A percentile compares a stretch with the other conserved stretches of the same genome.
These are phyloP conservation scores for Cymbopogon flexuosus DNA, from an alignment of 202 grass and related monocot genomes.

Conservation along the genomic window DNA sequence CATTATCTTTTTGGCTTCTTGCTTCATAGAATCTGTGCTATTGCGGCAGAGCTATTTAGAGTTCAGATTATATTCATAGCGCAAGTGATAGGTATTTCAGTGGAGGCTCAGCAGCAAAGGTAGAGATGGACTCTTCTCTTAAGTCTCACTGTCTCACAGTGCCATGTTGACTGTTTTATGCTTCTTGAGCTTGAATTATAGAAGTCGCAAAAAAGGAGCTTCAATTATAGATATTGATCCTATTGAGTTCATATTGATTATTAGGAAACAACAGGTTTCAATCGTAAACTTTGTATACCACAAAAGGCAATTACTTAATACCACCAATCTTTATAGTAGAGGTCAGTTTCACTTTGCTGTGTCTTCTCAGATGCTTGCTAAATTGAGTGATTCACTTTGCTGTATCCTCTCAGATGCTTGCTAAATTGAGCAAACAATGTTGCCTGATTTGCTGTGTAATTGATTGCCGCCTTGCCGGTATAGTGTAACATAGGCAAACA, in stretches of 20 bases:
- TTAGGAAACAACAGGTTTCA: neutral
- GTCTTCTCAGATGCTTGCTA: neutral
- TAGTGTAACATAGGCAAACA: no score
- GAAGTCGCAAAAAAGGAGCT: no score
- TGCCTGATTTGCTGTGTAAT: no score
- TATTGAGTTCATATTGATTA: neutral
- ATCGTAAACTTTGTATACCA: neutral
- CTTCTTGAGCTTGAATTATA: neutral
- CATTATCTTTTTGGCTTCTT: constrained; percentile 11
- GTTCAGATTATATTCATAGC: constrained; percentile 13
- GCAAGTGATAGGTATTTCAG: neutral
- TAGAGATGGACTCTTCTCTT: neutral
- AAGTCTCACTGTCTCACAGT: neutral
- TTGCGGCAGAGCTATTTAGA: neutral
- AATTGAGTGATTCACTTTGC: no score
- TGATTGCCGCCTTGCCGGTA: no score
- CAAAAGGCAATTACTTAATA: no score
- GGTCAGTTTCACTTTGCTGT: no score
- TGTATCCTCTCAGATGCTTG: no score
- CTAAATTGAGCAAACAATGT: no score
- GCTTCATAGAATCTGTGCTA: constrained; percentile 2
- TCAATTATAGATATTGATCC: neutral
- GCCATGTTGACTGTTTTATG: neutral
- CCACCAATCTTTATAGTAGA: no score
- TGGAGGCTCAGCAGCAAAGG: constrained; percentile 10